Percentiles rank a stretch among this genome's conserved stretches.
Evolutionary conservation across 2,329 filamentous ascomycete species (phyloP).

Genomic region (Epichloe uncinata): DNA sequence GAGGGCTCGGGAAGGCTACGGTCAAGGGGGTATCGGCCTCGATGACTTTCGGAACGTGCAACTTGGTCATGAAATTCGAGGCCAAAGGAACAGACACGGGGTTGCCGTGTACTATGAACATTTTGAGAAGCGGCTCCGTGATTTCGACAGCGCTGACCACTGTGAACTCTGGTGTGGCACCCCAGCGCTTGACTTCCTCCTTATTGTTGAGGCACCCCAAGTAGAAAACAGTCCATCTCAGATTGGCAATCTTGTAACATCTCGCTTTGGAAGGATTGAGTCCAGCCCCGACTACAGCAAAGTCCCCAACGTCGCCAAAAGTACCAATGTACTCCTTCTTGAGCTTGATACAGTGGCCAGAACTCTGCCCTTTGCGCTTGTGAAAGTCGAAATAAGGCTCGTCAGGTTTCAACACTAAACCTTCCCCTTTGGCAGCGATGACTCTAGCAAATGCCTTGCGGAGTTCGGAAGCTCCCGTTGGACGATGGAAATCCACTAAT

Average conservation of each 20-base stretch:
- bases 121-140: conserved; percentile 34
- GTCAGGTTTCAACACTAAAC: conserved; percentile 68
- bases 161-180: conserved; percentile 45
- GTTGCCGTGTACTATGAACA: conserved; percentile 35
- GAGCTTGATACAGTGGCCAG: conserved; percentile 58
- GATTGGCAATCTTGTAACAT: conserved; percentile 35
- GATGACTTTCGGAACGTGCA: conserved; percentile 34
- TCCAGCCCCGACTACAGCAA: conserved; percentile 63
- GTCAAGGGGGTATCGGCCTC: conserved; percentile 29
- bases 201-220: conserved; percentile 65
- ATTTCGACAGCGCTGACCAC: conserved; percentile 53
- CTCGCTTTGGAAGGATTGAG: conserved; percentile 53
- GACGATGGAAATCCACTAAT: conserved; percentile 50
- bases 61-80: conserved; percentile 26
- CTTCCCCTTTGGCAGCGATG: conserved; percentile 57
- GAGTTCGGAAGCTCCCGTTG: conserved; percentile 38
- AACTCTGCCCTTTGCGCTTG: conserved; percentile 21
- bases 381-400: conserved; percentile 59
- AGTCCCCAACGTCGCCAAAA: conserved; percentile 72
- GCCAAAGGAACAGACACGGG: conserved; percentile 25
- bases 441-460: conserved; percentile 52
- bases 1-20: conserved; percentile 51
- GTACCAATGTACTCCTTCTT: conserved; percentile 74
- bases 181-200: conserved; percentile 37
- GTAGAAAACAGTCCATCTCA: conserved; percentile 70